phyloP scores from a whole-genome alignment of 1,139 yeast species.

The Blastobotrys serpentis region DNA sequence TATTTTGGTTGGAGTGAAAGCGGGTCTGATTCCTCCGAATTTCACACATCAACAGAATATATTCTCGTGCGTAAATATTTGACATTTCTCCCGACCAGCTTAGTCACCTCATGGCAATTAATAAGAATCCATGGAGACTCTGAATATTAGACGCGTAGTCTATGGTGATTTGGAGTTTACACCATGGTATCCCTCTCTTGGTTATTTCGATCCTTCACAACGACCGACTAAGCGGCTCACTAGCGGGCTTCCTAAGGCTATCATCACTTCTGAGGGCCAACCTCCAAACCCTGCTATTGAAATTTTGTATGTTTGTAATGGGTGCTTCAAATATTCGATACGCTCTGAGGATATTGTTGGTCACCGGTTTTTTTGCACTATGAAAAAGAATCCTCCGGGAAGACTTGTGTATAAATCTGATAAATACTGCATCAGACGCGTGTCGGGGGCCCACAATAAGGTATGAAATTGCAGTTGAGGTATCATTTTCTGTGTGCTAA shows the following conservation, averaged over 20 bases:
- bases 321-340: slow-evolving; percentile 78
- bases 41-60: neutral
- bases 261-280: slow-evolving; percentile 13
- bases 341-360: slow-evolving; percentile 33
- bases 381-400: slow-evolving; percentile 55
- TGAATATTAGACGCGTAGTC: slow-evolving; percentile 64
- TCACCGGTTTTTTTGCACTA: slow-evolving; percentile 47
- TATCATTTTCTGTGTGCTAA: neutral
- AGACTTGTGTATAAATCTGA: slow-evolving; percentile 64
- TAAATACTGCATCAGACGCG: slow-evolving; percentile 55
- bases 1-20: too few species aligned
- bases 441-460: slow-evolving; percentile 44
- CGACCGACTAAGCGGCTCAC: slow-evolving; percentile 34
- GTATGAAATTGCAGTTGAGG: slow-evolving; percentile 22
- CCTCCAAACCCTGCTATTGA: slow-evolving; percentile 17
- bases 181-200: slow-evolving; percentile 87
- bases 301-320: slow-evolving; percentile 65
- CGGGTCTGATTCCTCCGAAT: too few species aligned
- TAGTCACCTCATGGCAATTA: neutral
- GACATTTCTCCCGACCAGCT: neutral
- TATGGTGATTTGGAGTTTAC: slow-evolving; percentile 65
- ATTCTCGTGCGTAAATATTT: neutral
- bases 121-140: slow-evolving; percentile 5
- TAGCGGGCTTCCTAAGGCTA: slow-evolving; percentile 28
- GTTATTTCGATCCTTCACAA: slow-evolving; percentile 50